Base-by-base conservation (phyloP, 1,139 yeast species). In the Yamadazyma songkhlaensis region DNA sequence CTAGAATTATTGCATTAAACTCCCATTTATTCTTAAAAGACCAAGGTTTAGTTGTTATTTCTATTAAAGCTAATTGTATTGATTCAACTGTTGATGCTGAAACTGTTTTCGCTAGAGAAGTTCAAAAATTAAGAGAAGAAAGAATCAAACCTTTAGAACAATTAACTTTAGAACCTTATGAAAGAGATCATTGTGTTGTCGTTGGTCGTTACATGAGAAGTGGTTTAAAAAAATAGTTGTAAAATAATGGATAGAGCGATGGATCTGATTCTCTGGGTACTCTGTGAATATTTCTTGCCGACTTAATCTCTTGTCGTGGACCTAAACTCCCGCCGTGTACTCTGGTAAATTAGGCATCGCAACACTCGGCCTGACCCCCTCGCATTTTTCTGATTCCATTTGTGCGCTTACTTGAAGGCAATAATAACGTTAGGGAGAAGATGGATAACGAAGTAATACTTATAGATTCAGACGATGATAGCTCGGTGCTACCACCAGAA, bases 21-120 rank as follows among this genome's bases (percentile, higher is more conserved):
- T 84, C 97, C 41, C 98, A 92, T 70, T 78, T 90, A 79, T 92
- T 92, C 84, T 79, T 92, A 64, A 92, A 94, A 73, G 97, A 92
- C 69, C 89, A 84, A 71, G 98, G 98, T 72, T 94, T 95, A 64
- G 97, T 92, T 54, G 94, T 92, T 51, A 92, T 92, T 62, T 89
- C 97, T 58, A 90, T 92, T 73, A 90, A 92, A 81, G 97, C 98
- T 57, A 92, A 92, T 88, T 92, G 97, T 88, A 92, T 92, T 66
- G 98, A 92, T 73, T 92, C 97, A 38, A 92, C 98, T 46, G 97
- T 92, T 45, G 97, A 90, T 64, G 98, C 98, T 52, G 97, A 92
- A 77, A 90, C 97, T 45, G 98, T 92, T 48, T 92, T 92, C 64
- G 97, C 98, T 48, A 88, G 97, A 76, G 98, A 92, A 76, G 97